Conservation (phyloP, 2,329 filamentous ascomycete genomes). For the Penicillium polonicum region DNA sequence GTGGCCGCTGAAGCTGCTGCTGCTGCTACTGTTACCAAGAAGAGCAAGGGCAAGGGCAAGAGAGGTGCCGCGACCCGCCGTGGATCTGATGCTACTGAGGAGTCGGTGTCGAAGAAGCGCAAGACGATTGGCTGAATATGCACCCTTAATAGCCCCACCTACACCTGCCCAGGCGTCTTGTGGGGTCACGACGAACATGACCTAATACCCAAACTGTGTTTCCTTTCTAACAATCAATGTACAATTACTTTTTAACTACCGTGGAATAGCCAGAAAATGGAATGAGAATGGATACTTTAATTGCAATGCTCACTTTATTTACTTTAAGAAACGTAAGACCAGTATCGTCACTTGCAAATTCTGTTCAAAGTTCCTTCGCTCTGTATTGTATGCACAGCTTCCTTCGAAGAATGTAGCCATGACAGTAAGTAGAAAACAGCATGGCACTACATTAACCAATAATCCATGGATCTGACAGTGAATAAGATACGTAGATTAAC, state of each 20-base stretch:
- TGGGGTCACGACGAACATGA: not conserved
- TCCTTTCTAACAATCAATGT: not conserved
- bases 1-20: conserved; percentile 27
- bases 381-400: too few species aligned
- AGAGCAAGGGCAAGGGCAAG: conserved; percentile 40
- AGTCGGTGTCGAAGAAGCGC: conserved; percentile 36
- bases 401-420: too few species aligned
- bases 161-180: not conserved
- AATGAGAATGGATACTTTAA: not conserved
- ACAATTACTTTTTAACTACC: not conserved
- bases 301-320: not conserved
- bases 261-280: not conserved
- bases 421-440: too few species aligned
- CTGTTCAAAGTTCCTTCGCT: too few species aligned
- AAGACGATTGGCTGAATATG: conserved; percentile 25
- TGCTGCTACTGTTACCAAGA: conserved; percentile 27
- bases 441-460: too few species aligned
- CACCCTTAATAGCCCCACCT: not conserved
- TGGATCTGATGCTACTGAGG: conserved; percentile 38
- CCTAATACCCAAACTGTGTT: not conserved
- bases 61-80: conserved; percentile 27
- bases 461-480: too few species aligned
- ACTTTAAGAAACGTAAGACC: not conserved
- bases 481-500: too few species aligned
- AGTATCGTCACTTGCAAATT: not conserved